Percentiles rank a stretch among this genome's conserved stretches.
phyloP scores from a whole-genome alignment of 179 eudicot species.

The Spinacia oleracea region DNA sequence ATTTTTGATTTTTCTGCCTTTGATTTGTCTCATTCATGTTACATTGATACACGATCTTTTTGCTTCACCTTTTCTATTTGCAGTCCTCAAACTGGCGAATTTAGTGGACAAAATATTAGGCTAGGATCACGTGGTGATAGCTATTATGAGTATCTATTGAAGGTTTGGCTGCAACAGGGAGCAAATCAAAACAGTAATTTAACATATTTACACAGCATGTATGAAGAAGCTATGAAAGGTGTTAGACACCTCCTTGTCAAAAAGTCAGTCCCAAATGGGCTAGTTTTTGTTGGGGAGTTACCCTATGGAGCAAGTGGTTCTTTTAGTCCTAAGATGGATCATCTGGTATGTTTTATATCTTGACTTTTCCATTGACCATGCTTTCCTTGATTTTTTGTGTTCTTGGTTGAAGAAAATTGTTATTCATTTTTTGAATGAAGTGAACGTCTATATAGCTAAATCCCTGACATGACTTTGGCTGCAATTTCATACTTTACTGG shows the following conservation, averaged over 20 bases:
- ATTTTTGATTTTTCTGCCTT: not conserved
- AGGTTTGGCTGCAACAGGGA: conserved; percentile 91
- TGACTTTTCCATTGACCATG: not conserved
- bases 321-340: conserved; percentile 98
- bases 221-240: conserved; percentile 94
- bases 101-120: conserved; percentile 82
- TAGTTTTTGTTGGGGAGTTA: conserved; percentile 92
- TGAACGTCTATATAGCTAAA: not conserved
- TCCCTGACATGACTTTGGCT: too few relatives aligned
- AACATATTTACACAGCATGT: conserved; percentile 78
- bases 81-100: conserved; percentile 89
- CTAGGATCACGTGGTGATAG: conserved; percentile 99
- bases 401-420: conserved; percentile 6
- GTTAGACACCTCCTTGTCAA: conserved; percentile 80
- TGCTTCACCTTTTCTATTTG: conserved; percentile 21
- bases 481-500: not conserved
- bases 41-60: conserved; percentile 3
- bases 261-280: conserved; percentile 72
- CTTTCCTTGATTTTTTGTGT: not conserved
- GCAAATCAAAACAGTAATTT: conserved; percentile 39
- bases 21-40: conserved; percentile 7
- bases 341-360: conserved; percentile 60
- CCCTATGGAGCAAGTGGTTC: conserved; percentile 68
- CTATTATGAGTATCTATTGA: conserved; percentile 93
- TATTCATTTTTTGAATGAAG: not conserved